These are phyloP conservation scores for Monosporascus sp. DNA, from an alignment of 2,329 filamentous ascomycete genomes.

Conservation along the genomic window DNA sequence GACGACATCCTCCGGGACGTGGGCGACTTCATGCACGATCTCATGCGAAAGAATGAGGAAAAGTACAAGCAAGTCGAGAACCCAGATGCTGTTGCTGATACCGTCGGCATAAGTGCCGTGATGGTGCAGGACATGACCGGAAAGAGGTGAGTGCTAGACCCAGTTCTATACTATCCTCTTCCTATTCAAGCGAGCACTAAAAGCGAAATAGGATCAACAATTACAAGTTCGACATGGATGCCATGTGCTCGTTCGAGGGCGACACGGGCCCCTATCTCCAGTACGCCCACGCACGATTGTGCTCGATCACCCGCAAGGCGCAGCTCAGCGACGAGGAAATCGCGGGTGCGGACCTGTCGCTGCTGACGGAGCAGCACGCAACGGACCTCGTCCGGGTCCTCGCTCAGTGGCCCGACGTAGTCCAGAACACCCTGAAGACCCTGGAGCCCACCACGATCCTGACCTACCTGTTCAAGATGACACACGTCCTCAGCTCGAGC, in stretches of 20 bases:
- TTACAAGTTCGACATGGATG: conserved; percentile 63
- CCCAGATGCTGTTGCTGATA: conserved; percentile 77
- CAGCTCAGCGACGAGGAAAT: conserved; percentile 31
- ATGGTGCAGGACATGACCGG: conserved; percentile 99
- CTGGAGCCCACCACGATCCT: conserved; percentile 67
- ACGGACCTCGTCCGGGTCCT: conserved; percentile 64
- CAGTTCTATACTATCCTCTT: conserved; percentile 16
- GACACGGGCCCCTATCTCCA: conserved; percentile 71
- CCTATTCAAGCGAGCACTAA: not conserved
- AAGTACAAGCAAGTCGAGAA: conserved; percentile 91
- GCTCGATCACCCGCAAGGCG: conserved; percentile 34
- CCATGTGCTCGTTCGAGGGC: conserved; percentile 69
- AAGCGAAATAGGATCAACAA: conserved; percentile 33
- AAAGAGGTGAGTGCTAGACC: conserved; percentile 61
- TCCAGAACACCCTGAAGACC: conserved; percentile 78
- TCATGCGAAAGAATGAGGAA: conserved; percentile 83
- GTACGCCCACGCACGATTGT: conserved; percentile 62
- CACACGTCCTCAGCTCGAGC: conserved; percentile 70
- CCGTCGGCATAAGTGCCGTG: conserved; percentile 85
- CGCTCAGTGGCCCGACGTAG: conserved; percentile 80
- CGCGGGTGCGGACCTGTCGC: conserved; percentile 48
- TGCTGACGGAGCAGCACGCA: conserved; percentile 55
- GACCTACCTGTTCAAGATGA: conserved; percentile 62
- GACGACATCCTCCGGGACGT: conserved; percentile 71
- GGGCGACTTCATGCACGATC: conserved; percentile 93